Evolutionary conservation across 352 stramenopile genomes (phyloP), one percentile per base, ranked within the genome.

Genomic region (Pythium aphanidermatum): DNA sequence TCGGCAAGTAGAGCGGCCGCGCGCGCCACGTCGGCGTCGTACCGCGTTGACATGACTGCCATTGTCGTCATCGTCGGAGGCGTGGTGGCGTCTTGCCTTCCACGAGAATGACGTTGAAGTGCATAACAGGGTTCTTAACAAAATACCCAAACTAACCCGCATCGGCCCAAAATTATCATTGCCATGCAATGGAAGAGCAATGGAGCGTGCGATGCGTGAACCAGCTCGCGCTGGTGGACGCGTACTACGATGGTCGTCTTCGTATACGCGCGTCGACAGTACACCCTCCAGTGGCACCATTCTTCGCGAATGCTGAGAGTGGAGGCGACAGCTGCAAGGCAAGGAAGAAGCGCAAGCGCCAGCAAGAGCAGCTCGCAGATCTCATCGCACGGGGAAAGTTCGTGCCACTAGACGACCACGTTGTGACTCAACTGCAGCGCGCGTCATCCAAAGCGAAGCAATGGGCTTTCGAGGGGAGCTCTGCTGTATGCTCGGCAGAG

Each of bases 361-460:
- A 64, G 33, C 50, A 60, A n/a, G 58, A 74, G 19, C 55, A 59
- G 19, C 51, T 81, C 11, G 31, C 63, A n/a, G 44, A 72, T 25
- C 63, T 86, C 34, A 51, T 50, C 13, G 56, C 39, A 17, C 25
- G 56, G n/a, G 65, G 68, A 12, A 83, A 82, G 40, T 85, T 82
- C 44, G 62, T 83, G 9, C 65, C 68, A 10, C 26, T 84, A 30
- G 59, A 62, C 35, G 43, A 28, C 8, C 29, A 8, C 10, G 52
- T 72, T 1, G 29, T 44, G 12, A n/a, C n/a, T n/a, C n/a, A n/a
- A n/a, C n/a, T n/a, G n/a, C n/a, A n/a, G n/a, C n/a, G n/a, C n/a
- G n/a, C n/a, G n/a, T n/a, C n/a, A n/a, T n/a, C n/a, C n/a, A n/a
- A n/a, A n/a, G n/a, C n/a, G n/a, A n/a, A n/a, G n/a, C n/a, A n/a